phyloP scores from a whole-genome alignment of 2,329 filamentous ascomycete species.

The Parascedosporium putredinis region DNA sequence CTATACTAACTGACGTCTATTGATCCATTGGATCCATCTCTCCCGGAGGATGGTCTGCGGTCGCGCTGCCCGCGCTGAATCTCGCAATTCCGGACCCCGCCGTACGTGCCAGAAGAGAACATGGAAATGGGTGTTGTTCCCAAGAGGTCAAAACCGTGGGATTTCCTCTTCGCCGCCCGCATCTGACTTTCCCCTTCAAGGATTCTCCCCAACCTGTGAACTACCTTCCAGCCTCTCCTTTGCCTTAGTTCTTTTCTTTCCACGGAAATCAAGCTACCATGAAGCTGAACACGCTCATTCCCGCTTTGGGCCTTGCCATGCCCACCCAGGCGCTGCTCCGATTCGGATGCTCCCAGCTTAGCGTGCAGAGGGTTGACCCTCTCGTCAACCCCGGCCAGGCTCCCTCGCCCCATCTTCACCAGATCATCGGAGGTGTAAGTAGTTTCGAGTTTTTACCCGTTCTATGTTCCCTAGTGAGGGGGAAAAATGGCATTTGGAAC shows the following conservation, averaged over 20 bases:
- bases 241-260: neutral
- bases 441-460: neutral
- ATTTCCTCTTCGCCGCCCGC: too few relatives aligned
- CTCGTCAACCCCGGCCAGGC: constrained; percentile 33
- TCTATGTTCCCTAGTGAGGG: too few relatives aligned
- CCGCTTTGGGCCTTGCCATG: neutral
- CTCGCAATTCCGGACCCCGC: too few relatives aligned
- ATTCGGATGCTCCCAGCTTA: constrained; percentile 37
- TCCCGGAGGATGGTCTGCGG: neutral
- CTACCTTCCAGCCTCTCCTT: neutral
- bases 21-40: too few relatives aligned
- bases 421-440: constrained; percentile 39
- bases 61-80: too few relatives aligned
- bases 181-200: too few relatives aligned
- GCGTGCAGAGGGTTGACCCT: constrained; percentile 30
- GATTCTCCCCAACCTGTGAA: neutral
- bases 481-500: too few relatives aligned
- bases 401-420: constrained; percentile 47
- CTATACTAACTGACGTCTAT: too few relatives aligned
- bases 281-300: neutral
- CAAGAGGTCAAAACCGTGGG: neutral
- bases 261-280: neutral
- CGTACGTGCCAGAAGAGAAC: too few relatives aligned
- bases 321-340: constrained; percentile 13
- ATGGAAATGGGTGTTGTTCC: too few relatives aligned